A percentile compares a stretch with the other conserved stretches of the same genome.
Evolutionary conservation across 108 stramenopile species (phyloP).

Genomic region (Skeletonema costatum): DNA sequence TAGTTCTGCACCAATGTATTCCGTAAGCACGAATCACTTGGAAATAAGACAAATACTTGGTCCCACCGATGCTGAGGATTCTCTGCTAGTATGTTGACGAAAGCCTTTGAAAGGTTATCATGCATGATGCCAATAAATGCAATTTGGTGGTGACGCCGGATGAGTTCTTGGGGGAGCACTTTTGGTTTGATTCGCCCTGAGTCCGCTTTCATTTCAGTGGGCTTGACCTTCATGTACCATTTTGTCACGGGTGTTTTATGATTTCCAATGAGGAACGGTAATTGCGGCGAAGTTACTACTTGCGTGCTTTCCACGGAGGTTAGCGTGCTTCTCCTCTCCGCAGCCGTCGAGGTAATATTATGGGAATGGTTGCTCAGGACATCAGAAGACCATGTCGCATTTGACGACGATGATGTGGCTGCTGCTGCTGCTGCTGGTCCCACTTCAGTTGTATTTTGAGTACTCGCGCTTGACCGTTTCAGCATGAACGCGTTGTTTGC

Average conservation of each 20-base stretch:
- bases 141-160: slow-evolving; percentile 24
- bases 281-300: neutral
- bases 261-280: slow-evolving; percentile 12
- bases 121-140: slow-evolving; percentile 38
- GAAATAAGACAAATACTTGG: slow-evolving; percentile 27
- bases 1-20: slow-evolving; percentile 8
- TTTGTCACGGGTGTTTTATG: slow-evolving; percentile 29
- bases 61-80: slow-evolving; percentile 24
- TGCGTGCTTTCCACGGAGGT: neutral
- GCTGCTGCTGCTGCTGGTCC: neutral
- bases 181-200: slow-evolving; percentile 20
- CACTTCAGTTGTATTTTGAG: neutral
- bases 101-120: slow-evolving; percentile 19
- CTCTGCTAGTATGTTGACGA: slow-evolving; percentile 8
- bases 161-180: slow-evolving; percentile 29
- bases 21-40: slow-evolving; percentile 17
- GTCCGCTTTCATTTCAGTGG: slow-evolving; percentile 25
- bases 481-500: neutral
- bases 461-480: neutral
- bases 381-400: neutral
- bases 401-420: neutral
- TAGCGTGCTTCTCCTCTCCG: neutral
- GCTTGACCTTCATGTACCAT: slow-evolving; percentile 47
- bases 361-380: neutral
- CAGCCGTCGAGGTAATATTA: no score